Evolutionary conservation across 306 rosid species (phyloP), one percentile per base, ranked within the genome.

Genomic region (Chamaecrista fasciculata): DNA sequence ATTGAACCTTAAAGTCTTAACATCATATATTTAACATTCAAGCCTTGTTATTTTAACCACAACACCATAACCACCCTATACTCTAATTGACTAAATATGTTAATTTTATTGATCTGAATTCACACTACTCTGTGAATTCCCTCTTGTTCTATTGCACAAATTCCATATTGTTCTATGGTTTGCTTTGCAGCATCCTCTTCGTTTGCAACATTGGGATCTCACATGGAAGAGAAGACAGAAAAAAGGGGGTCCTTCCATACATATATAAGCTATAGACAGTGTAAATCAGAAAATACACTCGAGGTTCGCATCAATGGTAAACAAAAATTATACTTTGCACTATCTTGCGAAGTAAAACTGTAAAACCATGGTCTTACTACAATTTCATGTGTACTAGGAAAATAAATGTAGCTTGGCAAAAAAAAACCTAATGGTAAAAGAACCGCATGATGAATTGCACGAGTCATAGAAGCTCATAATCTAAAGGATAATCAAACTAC

Each of bases 401-500:
- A 63, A 16, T 16, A 2, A 28, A 29, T 55, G 57, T 20, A 47
- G 46, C 64, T 36, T 19, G 67, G 70, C 15, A 11, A 58, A 43
- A 51, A 60, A 72, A 49, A 49, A 18, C 66, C 78, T 50, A 57
- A n/a, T 7, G 43, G 43, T 23, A 57, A 65, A 71, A 70, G 47
- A 77, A 36, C 69, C 43, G 23, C 20, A 1, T 8, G 14, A 11
- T 29, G 19, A 12, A 37, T 60, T 44, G 59, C 69, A 67, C 37
- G 68, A 67, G 82, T 29, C 59, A 55, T 15, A 15, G 51, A 46
- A 66, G 43, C 61, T 52, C n/a, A 72, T 46, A 65, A 58, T 76
- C 36, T 21, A 69, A 52, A 49, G 72, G 40, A 69, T 61, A 70
- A 57, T 14, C 71, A 53, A 53, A 55, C 90, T 82, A 92, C 67